Evolutionary conservation across 495 filamentous ascomycete species (phyloP).

Genomic region (Podospora didyma): DNA sequence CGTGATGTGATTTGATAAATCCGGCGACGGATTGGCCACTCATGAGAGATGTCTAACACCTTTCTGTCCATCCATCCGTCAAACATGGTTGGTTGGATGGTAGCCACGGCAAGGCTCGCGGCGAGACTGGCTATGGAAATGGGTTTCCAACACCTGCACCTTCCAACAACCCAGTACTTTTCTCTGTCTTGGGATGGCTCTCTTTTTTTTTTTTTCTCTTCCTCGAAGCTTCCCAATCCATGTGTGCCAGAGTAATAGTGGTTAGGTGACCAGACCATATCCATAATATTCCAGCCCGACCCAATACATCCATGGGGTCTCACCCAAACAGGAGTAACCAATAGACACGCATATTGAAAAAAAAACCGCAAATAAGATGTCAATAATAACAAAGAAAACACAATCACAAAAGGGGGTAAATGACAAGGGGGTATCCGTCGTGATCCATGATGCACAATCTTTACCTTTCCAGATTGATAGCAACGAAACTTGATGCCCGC

Average conservation of each 20-base stretch:
- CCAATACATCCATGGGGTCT: not conserved
- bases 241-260: not conserved
- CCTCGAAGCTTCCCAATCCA: not conserved
- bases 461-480: constrained; percentile 1
- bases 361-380: not conserved
- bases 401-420: not conserved
- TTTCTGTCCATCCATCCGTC: not conserved
- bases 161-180: not conserved
- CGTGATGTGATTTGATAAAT: too few species aligned
- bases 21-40: too few species aligned
- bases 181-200: not conserved
- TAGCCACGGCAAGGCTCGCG: too few species aligned
- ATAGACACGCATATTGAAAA: not conserved
- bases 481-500: not conserved
- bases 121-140: too few species aligned
- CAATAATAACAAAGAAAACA: not conserved
- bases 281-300: not conserved
- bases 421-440: not conserved
- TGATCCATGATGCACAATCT: constrained; percentile 2
- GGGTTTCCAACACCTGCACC: not conserved
- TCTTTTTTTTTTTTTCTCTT: not conserved
- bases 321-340: not conserved
- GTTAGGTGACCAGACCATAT: not conserved
- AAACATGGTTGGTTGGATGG: not conserved
- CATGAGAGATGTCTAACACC: not conserved